Base-by-base conservation (phyloP, 768 basidiomycete species). In the Collybia sordida region DNA sequence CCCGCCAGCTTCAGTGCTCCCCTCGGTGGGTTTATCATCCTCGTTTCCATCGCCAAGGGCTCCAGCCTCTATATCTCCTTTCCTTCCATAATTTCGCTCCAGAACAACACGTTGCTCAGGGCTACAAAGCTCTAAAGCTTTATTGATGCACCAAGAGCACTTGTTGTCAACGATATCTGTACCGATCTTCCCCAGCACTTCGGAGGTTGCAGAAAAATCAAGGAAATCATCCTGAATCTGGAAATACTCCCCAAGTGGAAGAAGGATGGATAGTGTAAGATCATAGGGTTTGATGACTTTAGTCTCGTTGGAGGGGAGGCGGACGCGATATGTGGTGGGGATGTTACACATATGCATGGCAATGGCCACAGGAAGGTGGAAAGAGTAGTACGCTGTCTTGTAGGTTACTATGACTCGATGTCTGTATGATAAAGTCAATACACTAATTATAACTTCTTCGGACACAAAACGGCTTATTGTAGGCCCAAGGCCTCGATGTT, bases 161-260 rank as follows among this genome's bases (percentile, higher is more conserved):
- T 99, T 99, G 83, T 98, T 98, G 71, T 99, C 96, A 51, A 98
- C 68, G 61, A 99, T 99, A 67, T 98, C 97, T 14, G 96, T 98
- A 18, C 96, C 97, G 51, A 99, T 85, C 73, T 99, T 98, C 41
- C 96, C 96, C 45, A 98, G 88, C 59, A 88, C 79, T 69, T 94
- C 93, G 0, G 93, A 92, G 6, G 90, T 81, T 4, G 87, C 93
- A 17, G 89, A 86, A 65, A 83, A 97, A 69, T 99, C 97, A 60
- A 98, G 82, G 71, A 86, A 98, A 71, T 98, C 96, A 65, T 98
- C 96, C 70, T 99, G 96, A 51, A 96, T 80, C 71, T 99, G 96
- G 85, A 98, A 98, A 72, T 98, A 99, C 69, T 97, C 94, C 42
- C 96, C 96, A 49, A 98, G 79, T 3, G 91, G 91, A 47, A 98